Base-by-base conservation (phyloP, 805 yeast species). In the Pichia nakasei region DNA sequence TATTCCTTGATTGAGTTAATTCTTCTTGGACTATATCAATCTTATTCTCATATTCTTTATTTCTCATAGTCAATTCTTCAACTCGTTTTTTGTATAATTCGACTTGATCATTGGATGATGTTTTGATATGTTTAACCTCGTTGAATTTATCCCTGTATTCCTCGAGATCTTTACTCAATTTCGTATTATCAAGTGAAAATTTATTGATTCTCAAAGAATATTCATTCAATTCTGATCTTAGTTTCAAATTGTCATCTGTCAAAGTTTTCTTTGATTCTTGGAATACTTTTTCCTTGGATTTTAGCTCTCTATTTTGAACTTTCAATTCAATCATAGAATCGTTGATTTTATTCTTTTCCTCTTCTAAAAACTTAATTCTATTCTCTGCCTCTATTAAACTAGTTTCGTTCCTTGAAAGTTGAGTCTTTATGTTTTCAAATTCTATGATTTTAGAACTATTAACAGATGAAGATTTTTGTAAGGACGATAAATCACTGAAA, bases 11-110 rank as follows among this genome's bases (percentile, higher is more conserved):
- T 46, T 89, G 97, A 11, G 73, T 67, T n/a, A 91, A 64, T 56
- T 89, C 96, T 45, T 87, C 95, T 52, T 85, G 88, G 24, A 89
- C 59, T 2, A 78, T 73, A 45, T 84, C 88, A 20, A 76, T 68
- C 49, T 76, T 72, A 42, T 69, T 69, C 36, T 70, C 72, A 2
- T 79, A 66, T 52, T 93, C 97, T 48, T 75, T 74, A 34, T 80
- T 63, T 43, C 84, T 76, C 72, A 83, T 73, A 3, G 71, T 56
- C 40, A 84, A 59, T 54, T 86, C 95, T 41, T 85, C 91, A 47
- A 80, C 75, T 57, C 85, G 87, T 50, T 77, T 80, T 53, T 74
- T 80, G 47, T 77, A 53, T 0, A 68, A 51, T 34, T 74, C 80
- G 9, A 69, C 65, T 45, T 70, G 73, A 22, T 69, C 75, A 41